These are phyloP conservation scores for Aspergillus eucalypticola DNA, from an alignment of 2,329 filamentous ascomycete genomes.

Conservation along the genomic window DNA sequence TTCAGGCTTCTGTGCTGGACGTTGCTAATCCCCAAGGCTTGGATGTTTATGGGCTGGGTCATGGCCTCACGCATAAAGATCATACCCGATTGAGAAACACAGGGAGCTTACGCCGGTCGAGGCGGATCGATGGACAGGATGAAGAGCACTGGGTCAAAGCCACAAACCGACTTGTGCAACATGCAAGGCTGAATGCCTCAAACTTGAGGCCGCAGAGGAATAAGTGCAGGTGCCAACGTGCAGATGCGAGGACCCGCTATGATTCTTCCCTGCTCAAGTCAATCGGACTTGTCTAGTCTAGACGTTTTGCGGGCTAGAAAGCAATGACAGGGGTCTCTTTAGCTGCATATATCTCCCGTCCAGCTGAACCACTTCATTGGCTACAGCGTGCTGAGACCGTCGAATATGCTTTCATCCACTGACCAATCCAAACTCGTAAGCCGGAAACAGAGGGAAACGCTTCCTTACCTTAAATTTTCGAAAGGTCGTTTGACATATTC, in stretches of 20 bases:
- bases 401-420: constrained; percentile 23
- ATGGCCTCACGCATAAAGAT: neutral
- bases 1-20: neutral
- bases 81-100: neutral
- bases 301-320: constrained; percentile 16
- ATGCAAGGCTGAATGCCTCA: constrained; percentile 11
- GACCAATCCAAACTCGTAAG: constrained; percentile 29
- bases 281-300: constrained; percentile 11
- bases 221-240: constrained; percentile 23
- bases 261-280: constrained; percentile 15
- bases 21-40: constrained; percentile 3
- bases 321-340: constrained; percentile 21
- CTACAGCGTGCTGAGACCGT: constrained; percentile 21
- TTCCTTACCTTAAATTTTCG: constrained; percentile 29
- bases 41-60: neutral
- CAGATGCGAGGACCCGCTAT: constrained; percentile 28
- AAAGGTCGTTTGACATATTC: constrained; percentile 23
- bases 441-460: constrained; percentile 20
- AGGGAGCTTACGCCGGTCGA: neutral
- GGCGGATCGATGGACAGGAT: neutral
- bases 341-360: constrained; percentile 33
- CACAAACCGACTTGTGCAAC: constrained; percentile 1
- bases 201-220: constrained; percentile 12
- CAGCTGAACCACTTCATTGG: constrained; percentile 28
- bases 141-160: neutral